Evolutionary conservation across 2,329 filamentous ascomycete genomes (phyloP), one percentile per base, ranked within the genome.

Genomic region (Pestalotiopsis sp.): DNA sequence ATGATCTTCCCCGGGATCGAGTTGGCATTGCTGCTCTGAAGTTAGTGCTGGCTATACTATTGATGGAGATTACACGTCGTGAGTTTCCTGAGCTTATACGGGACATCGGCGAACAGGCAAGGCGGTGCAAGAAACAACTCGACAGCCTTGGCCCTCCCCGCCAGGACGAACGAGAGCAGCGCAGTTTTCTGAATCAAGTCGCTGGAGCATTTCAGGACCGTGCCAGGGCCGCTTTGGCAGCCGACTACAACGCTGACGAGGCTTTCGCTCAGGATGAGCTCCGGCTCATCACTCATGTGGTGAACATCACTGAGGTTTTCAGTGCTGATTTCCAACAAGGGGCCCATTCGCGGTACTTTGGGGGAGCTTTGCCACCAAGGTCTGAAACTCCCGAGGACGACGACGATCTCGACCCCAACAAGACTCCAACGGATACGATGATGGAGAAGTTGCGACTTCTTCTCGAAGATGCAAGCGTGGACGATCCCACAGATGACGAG

Each of bases 71-170:
- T 7, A 75, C 78, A 1, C 71, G 70, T n/a, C 70, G 70, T 2
- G 75, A 74, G 23, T 79, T 78, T 23, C 74, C 75, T 4, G 70
- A 69, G 9, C 68, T 80, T 4, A 70, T 73, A 1, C 70, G 67
- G 0, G 78, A 78, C 7, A 70, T 72, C 14, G 57, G 64, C n/a
- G 56, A 68, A 6, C 56, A 67, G 41, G 66, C 73, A 6, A 27
- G n/a, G 17, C 38, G 69, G 3, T 66, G 69, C 2, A 20, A 69
- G 11, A 67, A 67, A 4, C 49, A 69, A 0, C 67, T 75, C 3
- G 4, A 69, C 2, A 38, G 49, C 3, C 66, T 76, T 0, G 73
- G 74, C 3, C 59, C 49, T 3, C 57, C 72, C 9, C 65, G 72
- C 1, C 63, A 66, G 23, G 71, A 69, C 2, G 67, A 72, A 9